phyloP scores from a whole-genome alignment of 768 basidiomycete species.

The Harrya chromipes region DNA sequence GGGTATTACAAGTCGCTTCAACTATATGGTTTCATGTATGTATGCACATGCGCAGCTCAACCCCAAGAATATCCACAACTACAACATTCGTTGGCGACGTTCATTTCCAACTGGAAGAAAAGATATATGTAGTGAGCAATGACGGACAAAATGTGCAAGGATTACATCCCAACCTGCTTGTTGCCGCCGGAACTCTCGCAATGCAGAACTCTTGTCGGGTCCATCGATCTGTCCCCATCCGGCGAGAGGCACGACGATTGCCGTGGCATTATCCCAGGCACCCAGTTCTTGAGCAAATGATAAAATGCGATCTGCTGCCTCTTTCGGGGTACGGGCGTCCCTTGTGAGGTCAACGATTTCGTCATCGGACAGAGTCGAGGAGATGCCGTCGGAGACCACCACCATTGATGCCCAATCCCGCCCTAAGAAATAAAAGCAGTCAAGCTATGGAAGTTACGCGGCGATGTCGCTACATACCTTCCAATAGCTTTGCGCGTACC shows the following conservation, averaged over 20 bases:
- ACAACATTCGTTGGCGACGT: conserved; percentile 62
- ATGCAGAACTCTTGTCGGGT: conserved; percentile 74
- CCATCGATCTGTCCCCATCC: conserved; percentile 88
- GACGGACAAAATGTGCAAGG: not conserved
- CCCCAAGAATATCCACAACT: conserved; percentile 8
- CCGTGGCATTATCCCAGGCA: conserved; percentile 85
- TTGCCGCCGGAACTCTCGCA: conserved; percentile 74
- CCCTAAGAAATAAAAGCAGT: conserved; percentile 43
- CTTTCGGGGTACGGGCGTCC: conserved; percentile 62
- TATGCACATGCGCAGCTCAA: not conserved
- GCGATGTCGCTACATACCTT: conserved; percentile 47
- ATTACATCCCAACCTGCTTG: conserved; percentile 50
- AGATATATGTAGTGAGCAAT: conserved; percentile 1
- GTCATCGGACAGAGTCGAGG: conserved; percentile 86
- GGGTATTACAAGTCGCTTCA: not conserved
- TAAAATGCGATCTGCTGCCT: conserved; percentile 81
- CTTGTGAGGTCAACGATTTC: conserved; percentile 92
- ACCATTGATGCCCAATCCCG: conserved; percentile 83
- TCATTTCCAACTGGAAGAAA: conserved; percentile 54
- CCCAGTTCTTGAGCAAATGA: conserved; percentile 85
- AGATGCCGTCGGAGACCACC: conserved; percentile 91
- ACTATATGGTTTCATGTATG: conserved; percentile 3
- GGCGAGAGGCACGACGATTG: conserved; percentile 84
- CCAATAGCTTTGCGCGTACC: conserved; percentile 67
- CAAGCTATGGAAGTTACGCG: not conserved